Evolutionary conservation across 2,329 filamentous ascomycete genomes (phyloP).

Genomic region (Diaporthe sp.): DNA sequence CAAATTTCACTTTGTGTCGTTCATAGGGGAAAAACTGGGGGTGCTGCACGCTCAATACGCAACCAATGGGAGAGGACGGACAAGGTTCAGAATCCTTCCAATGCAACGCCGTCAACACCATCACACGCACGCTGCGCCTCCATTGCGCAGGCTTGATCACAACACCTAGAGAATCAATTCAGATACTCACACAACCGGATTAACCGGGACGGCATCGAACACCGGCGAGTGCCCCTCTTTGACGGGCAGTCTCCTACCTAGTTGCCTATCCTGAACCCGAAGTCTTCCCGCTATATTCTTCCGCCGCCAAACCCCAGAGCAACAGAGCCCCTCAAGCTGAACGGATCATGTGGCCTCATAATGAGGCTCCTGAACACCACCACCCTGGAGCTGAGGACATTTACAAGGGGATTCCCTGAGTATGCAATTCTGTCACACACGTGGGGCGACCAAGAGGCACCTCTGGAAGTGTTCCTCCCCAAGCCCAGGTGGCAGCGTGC

Average conservation of each 20-base stretch:
- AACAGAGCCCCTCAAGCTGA: neutral
- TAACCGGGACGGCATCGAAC: neutral
- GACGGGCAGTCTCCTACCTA: too few relatives aligned
- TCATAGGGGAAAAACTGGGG: neutral
- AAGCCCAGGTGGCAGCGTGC: slow-evolving; percentile 48
- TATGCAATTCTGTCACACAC: slow-evolving; percentile 59
- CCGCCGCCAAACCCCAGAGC: too few relatives aligned
- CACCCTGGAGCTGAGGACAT: slow-evolving; percentile 24
- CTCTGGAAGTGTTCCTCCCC: slow-evolving; percentile 43
- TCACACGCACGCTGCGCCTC: slow-evolving; percentile 2
- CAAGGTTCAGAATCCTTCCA: slow-evolving; percentile 25
- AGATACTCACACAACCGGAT: neutral
- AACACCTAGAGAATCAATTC: neutral
- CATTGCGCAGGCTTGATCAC: neutral
- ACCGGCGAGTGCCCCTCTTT: neutral
- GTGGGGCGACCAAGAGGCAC: slow-evolving; percentile 53
- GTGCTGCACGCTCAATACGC: neutral
- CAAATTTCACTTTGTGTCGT: neutral
- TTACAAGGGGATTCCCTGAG: slow-evolving; percentile 39
- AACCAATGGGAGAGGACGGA: neutral
- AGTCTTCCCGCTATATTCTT: too few relatives aligned
- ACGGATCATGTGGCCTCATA: neutral
- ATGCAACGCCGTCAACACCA: neutral
- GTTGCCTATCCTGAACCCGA: too few relatives aligned
- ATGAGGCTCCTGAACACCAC: slow-evolving; percentile 33